Evolutionary conservation across 2,329 filamentous ascomycete genomes (phyloP), one percentile per base, ranked within the genome.

Genomic region (Penicillium paneum): DNA sequence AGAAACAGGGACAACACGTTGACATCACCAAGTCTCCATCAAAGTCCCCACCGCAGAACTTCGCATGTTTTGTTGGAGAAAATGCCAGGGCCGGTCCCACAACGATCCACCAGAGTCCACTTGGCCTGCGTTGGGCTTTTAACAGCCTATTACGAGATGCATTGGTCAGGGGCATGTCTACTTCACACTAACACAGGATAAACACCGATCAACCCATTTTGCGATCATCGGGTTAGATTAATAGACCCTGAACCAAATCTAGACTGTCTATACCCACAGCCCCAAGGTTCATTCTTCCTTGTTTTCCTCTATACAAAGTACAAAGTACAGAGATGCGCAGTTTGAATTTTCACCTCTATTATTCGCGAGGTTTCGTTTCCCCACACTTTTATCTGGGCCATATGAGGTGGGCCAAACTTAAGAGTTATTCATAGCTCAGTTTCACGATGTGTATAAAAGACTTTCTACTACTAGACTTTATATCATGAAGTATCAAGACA

Each of bases 301-400:
- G 21, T 24, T 24, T 24, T 24, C 3, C 3, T 24, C 21, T 24
- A 24, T 24, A 24, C 21, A 24, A 24, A 24, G 21, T 24, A 24
- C 21, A 24, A 24, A 24, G 21, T 24, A 24, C 21, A 24, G 3
- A 24, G 21, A 24, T 24, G 21, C 3, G 3, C 21, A 24, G 21
- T 24, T 24, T 24, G 21, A 24, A 24, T 24, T 52, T 41, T 39
- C 39, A 41, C 32, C 41, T 17, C 32, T 57, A 21, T 56, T 39
- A 64, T 62, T 64, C 54, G 61, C 42, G 56, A 58, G 53, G 59
- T 63, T 64, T 63, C 59, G 59, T 62, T 64, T 63, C 59, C 62
- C 61, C 61, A 61, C 61, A 59, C 19, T 56, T 49, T 38, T 41
- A 44, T 49, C 38, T 57, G 26, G 32, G 43, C 45, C 45, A 47